Evolutionary conservation across 108 stramenopile genomes (phyloP), one percentile per base, ranked within the genome.

Genomic region (Discostella stelligeroides): DNA sequence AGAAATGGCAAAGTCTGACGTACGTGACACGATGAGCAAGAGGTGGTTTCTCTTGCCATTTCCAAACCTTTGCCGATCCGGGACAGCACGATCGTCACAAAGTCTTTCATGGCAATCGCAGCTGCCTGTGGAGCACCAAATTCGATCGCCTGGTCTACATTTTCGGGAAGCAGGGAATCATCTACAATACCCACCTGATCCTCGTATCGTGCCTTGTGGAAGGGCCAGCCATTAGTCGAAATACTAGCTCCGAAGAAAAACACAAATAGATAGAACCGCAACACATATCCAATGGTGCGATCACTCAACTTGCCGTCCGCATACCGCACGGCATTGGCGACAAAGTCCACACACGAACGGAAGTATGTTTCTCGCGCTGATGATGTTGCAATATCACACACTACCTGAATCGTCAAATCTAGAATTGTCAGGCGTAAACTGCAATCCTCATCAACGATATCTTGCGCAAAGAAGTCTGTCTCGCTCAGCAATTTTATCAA

Each of bases 171-270:
- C 46, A 67, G 46, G 49, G 49, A 67, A 40, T 70, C 83, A 48
- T 66, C 65, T 0, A 24, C 10, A 18, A 69, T 57, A 10, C 51
- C 53, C 11, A 10, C 45, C 50, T 56, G 56, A 43, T 40, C 65
- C 9, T 64, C 57, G 70, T 53, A 29, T 67, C 74, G 43, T 41
- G 55, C 49, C 38, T 68, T 75, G 51, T 55, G 43, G 29, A 79
- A 79, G 18, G 73, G 78, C 78, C 78, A 74, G 15, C 73, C 64
- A 34, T 37, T 58, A 14, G 85, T 76, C 3, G 85, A 86, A 34
- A 83, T 61, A 60, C 85, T 91, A n/a, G 85, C 85, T 13, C 88
- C 92, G 76, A 89, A 96, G 43, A 87, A 88, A 42, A 88, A 94
- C 20, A 92, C 90, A 76, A 92, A 94, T 1, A 90, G 70, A 69